Evolutionary conservation across 768 basidiomycete species (phyloP).

Genomic region (Calocera viscosa): DNA sequence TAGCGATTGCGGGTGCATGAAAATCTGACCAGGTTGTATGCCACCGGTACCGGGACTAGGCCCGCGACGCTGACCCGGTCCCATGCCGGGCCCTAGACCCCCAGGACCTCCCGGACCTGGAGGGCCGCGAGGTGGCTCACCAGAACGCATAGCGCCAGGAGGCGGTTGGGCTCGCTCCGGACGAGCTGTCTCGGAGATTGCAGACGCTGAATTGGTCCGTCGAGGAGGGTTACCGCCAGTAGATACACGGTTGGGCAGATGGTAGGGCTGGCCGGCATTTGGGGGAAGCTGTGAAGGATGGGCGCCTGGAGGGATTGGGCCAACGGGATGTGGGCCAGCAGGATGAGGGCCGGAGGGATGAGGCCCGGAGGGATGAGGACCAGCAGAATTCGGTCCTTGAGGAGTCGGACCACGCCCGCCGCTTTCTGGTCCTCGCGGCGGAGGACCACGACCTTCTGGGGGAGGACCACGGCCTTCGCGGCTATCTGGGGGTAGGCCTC

Average conservation of each 20-base stretch:
- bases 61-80: conserved; percentile 11
- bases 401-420: neutral
- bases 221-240: conserved; percentile 8
- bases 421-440: neutral
- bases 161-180: conserved; percentile 10
- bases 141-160: conserved; percentile 8
- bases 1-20: conserved; percentile 13
- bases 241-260: conserved; percentile 9
- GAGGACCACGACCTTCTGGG: neutral
- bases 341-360: neutral
- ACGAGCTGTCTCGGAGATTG: neutral
- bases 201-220: conserved; percentile 5
- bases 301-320: neutral
- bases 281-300: conserved; percentile 9
- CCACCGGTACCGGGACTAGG: neutral
- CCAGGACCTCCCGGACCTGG: conserved; percentile 25
- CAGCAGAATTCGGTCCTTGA: neutral
- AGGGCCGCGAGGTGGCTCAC: conserved; percentile 24
- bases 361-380: neutral
- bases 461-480: neutral
- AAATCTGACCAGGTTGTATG: conserved; percentile 23
- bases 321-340: neutral
- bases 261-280: neutral
- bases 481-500: neutral
- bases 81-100: conserved; percentile 11